Evolutionary conservation across 148 eudicot species (phyloP), one percentile per base, ranked within the genome.

Genomic region (Salicornia ramosissima): DNA sequence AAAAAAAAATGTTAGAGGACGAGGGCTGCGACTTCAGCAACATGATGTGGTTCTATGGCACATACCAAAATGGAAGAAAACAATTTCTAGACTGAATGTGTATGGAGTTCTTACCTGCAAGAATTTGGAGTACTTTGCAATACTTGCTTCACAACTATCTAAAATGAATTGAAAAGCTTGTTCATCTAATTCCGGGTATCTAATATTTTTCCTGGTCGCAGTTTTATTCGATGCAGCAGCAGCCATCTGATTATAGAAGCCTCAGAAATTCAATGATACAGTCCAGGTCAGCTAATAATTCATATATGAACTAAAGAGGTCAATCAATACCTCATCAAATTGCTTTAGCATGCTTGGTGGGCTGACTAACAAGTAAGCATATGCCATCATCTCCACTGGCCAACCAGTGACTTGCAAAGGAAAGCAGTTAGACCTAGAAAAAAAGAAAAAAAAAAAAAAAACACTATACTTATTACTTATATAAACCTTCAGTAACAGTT

Each of bases 301-400:
- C 8, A 36, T 16, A 31, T 25, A 22, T 30, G 56, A 10, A 55
- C 11, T 53, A 25, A 54, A 34, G 42, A 54, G 6, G 22, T 36
- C 13, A 66, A 64, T 46, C 26, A 12, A 45, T 77, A 94, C 98
- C 97, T 81, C 83, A 12, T 88, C 97, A 77, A 88, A 94, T 79
- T 82, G 85, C 47, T 73, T 74, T 67, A 63, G 84, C 97, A 88
- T 88, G 74, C 85, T 87, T 50, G 96, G 88, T 62, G 97, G 97
- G 73, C 98, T 94, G 68, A 90, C 97, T 29, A 78, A 91, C 74
- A 94, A 76, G 76, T 86, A 88, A 65, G 98, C 97, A 80, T 85
- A 94, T 59, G 98, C 92, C 89, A 94, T 87, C 84, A 94, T 68
- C 81, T 90, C 97, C 77, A 94, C 59, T 53, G 98, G 92, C 98